Evolutionary conservation across 2,329 filamentous ascomycete genomes (phyloP).

Genomic region (Pyrenophora seminiperda): DNA sequence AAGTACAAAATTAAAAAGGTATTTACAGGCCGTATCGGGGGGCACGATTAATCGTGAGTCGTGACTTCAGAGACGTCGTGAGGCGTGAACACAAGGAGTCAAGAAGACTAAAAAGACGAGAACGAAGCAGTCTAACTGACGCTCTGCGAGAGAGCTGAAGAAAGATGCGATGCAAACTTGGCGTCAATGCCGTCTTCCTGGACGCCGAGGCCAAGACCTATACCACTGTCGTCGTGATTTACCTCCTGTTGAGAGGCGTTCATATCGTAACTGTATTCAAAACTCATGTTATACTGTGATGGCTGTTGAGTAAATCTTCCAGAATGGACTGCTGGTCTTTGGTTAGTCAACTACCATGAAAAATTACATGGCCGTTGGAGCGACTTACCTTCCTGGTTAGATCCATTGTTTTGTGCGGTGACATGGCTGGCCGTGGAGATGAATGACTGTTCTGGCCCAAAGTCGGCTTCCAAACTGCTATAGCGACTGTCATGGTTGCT

Average conservation of each 20-base stretch:
- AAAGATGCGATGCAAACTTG: slow-evolving; percentile 38
- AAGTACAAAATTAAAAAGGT: slow-evolving; percentile 11
- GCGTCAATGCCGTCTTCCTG: slow-evolving; percentile 45
- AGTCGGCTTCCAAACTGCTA: slow-evolving; percentile 47
- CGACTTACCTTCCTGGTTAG: slow-evolving; percentile 41
- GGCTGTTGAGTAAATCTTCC: slow-evolving; percentile 39
- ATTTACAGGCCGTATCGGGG: slow-evolving; percentile 11
- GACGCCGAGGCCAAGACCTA: slow-evolving; percentile 41
- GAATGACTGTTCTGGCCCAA: slow-evolving; percentile 42
- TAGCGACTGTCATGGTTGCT: slow-evolving; percentile 48
- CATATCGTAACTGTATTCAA: slow-evolving; percentile 42
- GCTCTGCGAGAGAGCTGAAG: slow-evolving; percentile 31
- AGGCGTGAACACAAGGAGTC: slow-evolving; percentile 10
- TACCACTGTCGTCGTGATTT: slow-evolving; percentile 44
- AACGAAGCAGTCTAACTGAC: slow-evolving; percentile 18
- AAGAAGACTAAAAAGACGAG: slow-evolving; percentile 12
- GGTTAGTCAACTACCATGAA: slow-evolving; percentile 42
- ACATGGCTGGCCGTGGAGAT: slow-evolving; percentile 35
- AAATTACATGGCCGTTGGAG: slow-evolving; percentile 4
- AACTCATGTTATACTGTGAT: slow-evolving; percentile 41
- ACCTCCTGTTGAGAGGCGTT: slow-evolving; percentile 39
- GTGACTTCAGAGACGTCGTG: slow-evolving; percentile 15
- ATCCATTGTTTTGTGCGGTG: slow-evolving; percentile 28
- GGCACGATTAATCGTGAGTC: slow-evolving; percentile 14
- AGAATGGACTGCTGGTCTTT: slow-evolving; percentile 43